A percentile compares a stretch with the other conserved stretches of the same genome.
phyloP scores from a whole-genome alignment of 2,329 filamentous ascomycete genomes.

The Arthrinium phaeospermum region DNA sequence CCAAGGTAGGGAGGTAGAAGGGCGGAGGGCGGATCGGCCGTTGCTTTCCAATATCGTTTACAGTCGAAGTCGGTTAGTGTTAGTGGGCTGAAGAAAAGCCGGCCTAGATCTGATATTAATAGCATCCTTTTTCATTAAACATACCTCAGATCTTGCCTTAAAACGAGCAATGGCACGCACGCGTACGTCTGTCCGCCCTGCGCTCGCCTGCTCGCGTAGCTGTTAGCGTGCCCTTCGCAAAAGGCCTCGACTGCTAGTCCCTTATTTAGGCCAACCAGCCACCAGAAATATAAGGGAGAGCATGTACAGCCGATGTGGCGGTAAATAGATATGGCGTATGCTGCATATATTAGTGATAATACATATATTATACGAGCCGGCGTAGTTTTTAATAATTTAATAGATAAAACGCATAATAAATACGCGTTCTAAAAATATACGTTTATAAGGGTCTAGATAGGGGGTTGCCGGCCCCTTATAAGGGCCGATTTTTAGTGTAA shows the following conservation, averaged over 20 bases:
- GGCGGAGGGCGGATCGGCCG: neutral
- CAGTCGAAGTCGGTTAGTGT: conserved; percentile 3
- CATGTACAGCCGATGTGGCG: neutral
- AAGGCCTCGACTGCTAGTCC: neutral
- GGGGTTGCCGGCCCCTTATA: too few relatives aligned
- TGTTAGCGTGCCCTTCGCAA: conserved; percentile 12
- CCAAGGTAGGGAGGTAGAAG: neutral
- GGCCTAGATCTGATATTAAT: conserved; percentile 10
- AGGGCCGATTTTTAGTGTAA: too few relatives aligned
- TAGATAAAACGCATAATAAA: too few relatives aligned
- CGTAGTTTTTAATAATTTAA: too few relatives aligned
- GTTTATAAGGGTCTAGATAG: too few relatives aligned
- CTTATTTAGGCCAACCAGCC: neutral
- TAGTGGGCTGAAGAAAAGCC: neutral
- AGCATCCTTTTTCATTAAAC: conserved; percentile 18
- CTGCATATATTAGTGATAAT: too few relatives aligned
- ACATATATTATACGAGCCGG: too few relatives aligned
- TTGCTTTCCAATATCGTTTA: conserved; percentile 13
- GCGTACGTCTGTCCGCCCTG: neutral
- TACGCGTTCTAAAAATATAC: too few relatives aligned
- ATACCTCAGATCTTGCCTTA: neutral
- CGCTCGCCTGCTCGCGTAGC: conserved; percentile 1
- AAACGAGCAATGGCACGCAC: conserved; percentile 7
- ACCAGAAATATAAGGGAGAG: neutral
- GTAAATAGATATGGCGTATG: too few relatives aligned